Evolutionary conservation across 1,284 basidiomycete genomes (phyloP), one percentile per base, ranked within the genome.

Genomic region (Ceraceosorus bombacis): DNA sequence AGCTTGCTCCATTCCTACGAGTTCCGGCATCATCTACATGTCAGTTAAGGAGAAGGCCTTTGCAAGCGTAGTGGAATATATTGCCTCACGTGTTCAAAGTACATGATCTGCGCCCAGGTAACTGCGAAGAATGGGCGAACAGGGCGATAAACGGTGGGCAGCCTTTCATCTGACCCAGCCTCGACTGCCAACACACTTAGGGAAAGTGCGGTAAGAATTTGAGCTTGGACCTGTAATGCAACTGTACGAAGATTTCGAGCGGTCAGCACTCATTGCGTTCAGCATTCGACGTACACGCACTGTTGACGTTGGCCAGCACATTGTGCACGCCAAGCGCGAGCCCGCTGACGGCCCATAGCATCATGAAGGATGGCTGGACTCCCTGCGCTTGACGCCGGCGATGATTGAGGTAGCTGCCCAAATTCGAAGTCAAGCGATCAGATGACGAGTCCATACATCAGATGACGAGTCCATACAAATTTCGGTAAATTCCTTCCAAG

Each of bases 301-400:
- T 36, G 38, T 59, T 59, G 49, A 54, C 51, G 37, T 58, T 39
- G 27, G 49, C 53, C n/a, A 65, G 57, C 50, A 69, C 68, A 55
- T 68, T 68, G 58, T 68, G 62, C n/a, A 64, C 53, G 17, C 59
- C 65, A 6, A 64, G 41, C 1, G 59, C 64, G 5, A 66, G 54
- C 3, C 54, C 67, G 49, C 60, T 60, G 51, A 53, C 41, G n/a
- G 67, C 54, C 67, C 67, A 69, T 5, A 65, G 40, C 15, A 69
- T 43, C 67, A 69, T 68, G 66, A 69, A 66, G 10, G 56, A 55
- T 5, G 63, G 66, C 38, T 68, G 67, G 9, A 68, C 55, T 4
- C 67, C 67, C 15, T 17, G 48, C 27, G 49, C 50, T 37, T 51
- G 51, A 5, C 46, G 15, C 7, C 57, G 48, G 17, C 41, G 40